These are phyloP conservation scores for Ilyonectria mors-panacis DNA, from an alignment of 2,329 filamentous ascomycete species.

Conservation along the genomic window DNA sequence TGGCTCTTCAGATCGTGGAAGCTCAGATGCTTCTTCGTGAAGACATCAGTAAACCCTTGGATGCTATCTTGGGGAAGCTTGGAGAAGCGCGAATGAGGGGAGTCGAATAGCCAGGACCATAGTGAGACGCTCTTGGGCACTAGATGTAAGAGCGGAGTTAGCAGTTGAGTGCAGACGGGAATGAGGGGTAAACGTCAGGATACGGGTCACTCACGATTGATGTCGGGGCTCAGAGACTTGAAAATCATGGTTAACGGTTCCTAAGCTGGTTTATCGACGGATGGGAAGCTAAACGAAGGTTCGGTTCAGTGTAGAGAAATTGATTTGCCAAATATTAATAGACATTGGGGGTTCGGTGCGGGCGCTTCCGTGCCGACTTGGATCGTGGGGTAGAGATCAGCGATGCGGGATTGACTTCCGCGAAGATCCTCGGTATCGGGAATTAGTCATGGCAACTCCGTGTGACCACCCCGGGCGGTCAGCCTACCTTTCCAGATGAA, in stretches of 20 bases:
- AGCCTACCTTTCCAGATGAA: too few relatives aligned
- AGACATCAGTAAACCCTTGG: slow-evolving; percentile 70
- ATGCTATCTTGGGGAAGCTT: slow-evolving; percentile 53
- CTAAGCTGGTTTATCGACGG: too few relatives aligned
- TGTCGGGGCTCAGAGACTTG: slow-evolving; percentile 33
- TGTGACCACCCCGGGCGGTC: too few relatives aligned
- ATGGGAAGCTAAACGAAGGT: too few relatives aligned
- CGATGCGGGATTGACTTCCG: too few relatives aligned
- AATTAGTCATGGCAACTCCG: too few relatives aligned
- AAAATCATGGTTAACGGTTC: slow-evolving; percentile 26
- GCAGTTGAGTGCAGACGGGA: neutral
- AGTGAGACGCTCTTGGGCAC: slow-evolving; percentile 69
- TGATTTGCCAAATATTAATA: too few relatives aligned
- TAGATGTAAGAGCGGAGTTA: slow-evolving; percentile 39
- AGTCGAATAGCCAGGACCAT: slow-evolving; percentile 75
- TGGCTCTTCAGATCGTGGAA: slow-evolving; percentile 71
- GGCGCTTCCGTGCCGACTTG: too few relatives aligned
- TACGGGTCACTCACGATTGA: slow-evolving; percentile 11
- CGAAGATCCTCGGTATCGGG: too few relatives aligned
- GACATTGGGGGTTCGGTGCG: too few relatives aligned
- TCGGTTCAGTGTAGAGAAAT: too few relatives aligned
- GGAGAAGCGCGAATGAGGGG: slow-evolving; percentile 54
- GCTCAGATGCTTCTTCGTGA: slow-evolving; percentile 70
- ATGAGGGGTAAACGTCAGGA: neutral
- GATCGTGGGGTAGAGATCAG: too few relatives aligned